Conservation (phyloP, 257 asterid species). For the Rubia yunnanensis region DNA sequence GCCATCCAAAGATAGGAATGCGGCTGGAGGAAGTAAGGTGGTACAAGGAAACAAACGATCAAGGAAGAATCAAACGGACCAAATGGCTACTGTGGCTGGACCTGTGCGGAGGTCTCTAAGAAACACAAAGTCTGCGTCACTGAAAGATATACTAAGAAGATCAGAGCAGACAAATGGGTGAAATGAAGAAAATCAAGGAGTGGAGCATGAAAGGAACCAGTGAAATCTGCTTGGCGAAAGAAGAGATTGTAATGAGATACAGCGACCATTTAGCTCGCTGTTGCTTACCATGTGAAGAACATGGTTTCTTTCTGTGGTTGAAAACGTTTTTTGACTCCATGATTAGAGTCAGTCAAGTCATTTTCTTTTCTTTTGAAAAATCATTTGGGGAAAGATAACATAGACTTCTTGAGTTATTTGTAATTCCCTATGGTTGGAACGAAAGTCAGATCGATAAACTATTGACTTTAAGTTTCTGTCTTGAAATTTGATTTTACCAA, state of each 20-base stretch:
- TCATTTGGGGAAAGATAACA: conserved; percentile 4
- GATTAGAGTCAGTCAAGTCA: conserved; percentile 4
- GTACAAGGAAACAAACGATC: conserved; percentile 29
- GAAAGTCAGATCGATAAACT: too few species aligned
- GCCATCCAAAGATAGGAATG: conserved; percentile 28
- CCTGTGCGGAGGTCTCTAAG: conserved; percentile 89
- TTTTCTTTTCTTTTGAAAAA: background rate
- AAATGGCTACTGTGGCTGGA: conserved; percentile 31
- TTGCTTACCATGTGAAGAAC: conserved; percentile 4
- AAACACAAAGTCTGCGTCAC: conserved; percentile 38
- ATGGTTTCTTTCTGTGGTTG: conserved; percentile 4
- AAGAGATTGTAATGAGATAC: conserved; percentile 47
- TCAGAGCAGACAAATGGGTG: conserved; percentile 38
- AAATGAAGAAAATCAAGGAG: conserved; percentile 34
- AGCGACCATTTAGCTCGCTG: conserved; percentile 12
- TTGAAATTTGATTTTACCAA: too few species aligned
- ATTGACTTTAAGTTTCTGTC: too few species aligned
- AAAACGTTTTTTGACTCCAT: background rate
- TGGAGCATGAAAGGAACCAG: conserved; percentile 30
- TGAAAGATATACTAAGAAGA: conserved; percentile 27
- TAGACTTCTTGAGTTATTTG: too few species aligned
- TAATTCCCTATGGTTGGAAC: too few species aligned
- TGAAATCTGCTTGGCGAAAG: conserved; percentile 37
- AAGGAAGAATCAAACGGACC: conserved; percentile 29
- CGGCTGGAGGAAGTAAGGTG: conserved; percentile 29